A percentile compares a stretch with the other conserved stretches of the same genome.
Conservation (phyloP, 805 yeast genomes). For the Nakazawaea ernobii region DNA sequence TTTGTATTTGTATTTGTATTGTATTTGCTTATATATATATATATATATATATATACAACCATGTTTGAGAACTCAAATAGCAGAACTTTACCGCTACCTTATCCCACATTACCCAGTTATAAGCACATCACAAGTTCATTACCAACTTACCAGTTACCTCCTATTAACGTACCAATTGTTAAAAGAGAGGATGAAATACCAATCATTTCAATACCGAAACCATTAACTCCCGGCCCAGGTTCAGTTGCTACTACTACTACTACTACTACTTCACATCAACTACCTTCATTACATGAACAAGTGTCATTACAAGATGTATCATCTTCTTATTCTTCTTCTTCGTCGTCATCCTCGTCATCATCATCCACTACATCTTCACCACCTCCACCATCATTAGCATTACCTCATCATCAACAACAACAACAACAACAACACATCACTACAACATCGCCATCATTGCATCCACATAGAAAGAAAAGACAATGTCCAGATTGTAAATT, state of each 20-base stretch:
- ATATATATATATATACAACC: too few relatives aligned
- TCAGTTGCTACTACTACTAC: too few relatives aligned
- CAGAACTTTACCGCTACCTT: constrained; percentile 3
- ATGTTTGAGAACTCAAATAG: constrained; percentile 5
- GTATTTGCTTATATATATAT: too few relatives aligned
- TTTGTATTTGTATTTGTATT: too few relatives aligned
- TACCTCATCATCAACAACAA: too few relatives aligned
- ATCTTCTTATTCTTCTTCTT: too few relatives aligned
- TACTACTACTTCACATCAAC: background rate
- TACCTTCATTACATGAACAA: constrained; percentile 2
- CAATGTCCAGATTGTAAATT: constrained; percentile 32
- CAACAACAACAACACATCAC: constrained; percentile 1
- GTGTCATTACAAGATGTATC: constrained; percentile 4
- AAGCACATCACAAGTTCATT: background rate
- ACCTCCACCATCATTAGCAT: background rate
- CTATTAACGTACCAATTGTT: background rate
- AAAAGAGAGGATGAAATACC: background rate
- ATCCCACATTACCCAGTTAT: background rate
- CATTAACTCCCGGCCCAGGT: background rate
- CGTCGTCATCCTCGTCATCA: too few relatives aligned
- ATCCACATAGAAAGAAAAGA: constrained; percentile 24
- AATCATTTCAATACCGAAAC: background rate
- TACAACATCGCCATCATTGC: background rate
- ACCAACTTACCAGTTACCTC: constrained; percentile 1
- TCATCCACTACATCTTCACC: constrained; percentile 6